These are phyloP conservation scores for Entomortierella chlamydospora DNA, from an alignment of 192 early-diverging fungal genomes.

Conservation along the genomic window DNA sequence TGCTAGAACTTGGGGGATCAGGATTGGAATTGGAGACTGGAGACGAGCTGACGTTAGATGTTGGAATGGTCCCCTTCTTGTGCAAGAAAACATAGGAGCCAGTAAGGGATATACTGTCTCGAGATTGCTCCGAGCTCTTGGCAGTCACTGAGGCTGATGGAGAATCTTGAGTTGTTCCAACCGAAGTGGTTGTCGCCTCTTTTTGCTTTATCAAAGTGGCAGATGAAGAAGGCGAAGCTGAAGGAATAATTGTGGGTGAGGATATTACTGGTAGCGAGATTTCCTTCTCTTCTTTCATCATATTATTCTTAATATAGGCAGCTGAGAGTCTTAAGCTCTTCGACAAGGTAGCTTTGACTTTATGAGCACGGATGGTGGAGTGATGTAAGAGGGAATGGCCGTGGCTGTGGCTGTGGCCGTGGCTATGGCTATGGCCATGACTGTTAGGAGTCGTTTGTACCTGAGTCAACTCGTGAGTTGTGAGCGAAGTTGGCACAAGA, in stretches of 20 bases:
- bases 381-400: background rate
- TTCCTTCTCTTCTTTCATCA: constrained; percentile 51
- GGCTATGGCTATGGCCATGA: background rate
- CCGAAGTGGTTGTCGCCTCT: background rate
- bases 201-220: background rate
- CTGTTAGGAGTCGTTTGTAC: background rate
- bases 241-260: background rate
- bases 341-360: constrained; percentile 46
- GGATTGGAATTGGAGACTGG: background rate
- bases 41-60: background rate
- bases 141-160: background rate
- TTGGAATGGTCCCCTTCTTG: constrained; percentile 14
- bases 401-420: background rate
- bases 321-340: constrained; percentile 44
- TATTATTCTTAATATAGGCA: constrained; percentile 52
- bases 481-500: background rate
- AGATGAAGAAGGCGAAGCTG: background rate
- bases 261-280: background rate
- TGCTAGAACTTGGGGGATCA: background rate
- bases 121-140: background rate
- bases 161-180: background rate
- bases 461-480: background rate
- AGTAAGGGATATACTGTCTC: constrained; percentile 2
- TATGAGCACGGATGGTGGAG: constrained; percentile 36
- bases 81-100: constrained; percentile 36